These are phyloP conservation scores for Dichomitus squalens DNA, from an alignment of 1,284 basidiomycete genomes.

Conservation along the genomic window DNA sequence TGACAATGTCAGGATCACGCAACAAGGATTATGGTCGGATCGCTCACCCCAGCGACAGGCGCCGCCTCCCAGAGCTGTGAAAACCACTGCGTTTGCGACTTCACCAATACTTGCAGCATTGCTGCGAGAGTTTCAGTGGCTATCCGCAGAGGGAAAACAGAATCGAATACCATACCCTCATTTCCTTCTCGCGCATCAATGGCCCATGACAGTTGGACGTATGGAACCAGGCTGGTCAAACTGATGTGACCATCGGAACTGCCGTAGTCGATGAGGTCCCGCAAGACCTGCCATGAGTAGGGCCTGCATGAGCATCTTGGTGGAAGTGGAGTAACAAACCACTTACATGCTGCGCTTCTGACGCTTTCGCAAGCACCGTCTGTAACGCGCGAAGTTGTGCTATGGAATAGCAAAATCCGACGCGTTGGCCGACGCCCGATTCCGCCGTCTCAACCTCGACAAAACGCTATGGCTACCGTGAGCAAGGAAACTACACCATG, in stretches of 20 bases:
- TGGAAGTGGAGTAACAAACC: background rate
- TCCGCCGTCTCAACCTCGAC: background rate
- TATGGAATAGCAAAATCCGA: slow-evolving; percentile 5
- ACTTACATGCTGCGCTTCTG: background rate
- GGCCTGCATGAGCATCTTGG: background rate
- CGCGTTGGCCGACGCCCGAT: background rate
- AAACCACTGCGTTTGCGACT: slow-evolving; percentile 51
- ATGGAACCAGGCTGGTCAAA: slow-evolving; percentile 48
- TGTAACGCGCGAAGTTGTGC: slow-evolving; percentile 8
- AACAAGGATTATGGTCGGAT: no score
- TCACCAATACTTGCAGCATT: slow-evolving; percentile 33
- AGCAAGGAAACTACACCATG: background rate
- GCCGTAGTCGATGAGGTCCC: slow-evolving; percentile 15
- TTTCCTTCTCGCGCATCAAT: slow-evolving; percentile 40
- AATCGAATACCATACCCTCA: slow-evolving; percentile 18
- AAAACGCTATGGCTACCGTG: background rate
- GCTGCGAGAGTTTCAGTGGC: slow-evolving; percentile 32
- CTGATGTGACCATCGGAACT: slow-evolving; percentile 4
- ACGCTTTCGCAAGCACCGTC: background rate
- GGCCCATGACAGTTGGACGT: slow-evolving; percentile 60
- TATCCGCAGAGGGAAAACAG: background rate
- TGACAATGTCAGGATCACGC: background rate
- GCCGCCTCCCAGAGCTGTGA: slow-evolving; percentile 45
- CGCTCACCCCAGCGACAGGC: slow-evolving; percentile 19
- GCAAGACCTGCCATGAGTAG: slow-evolving; percentile 1